phyloP scores from a whole-genome alignment of 805 yeast species.

The Teunomyces barrocoloradensis region DNA sequence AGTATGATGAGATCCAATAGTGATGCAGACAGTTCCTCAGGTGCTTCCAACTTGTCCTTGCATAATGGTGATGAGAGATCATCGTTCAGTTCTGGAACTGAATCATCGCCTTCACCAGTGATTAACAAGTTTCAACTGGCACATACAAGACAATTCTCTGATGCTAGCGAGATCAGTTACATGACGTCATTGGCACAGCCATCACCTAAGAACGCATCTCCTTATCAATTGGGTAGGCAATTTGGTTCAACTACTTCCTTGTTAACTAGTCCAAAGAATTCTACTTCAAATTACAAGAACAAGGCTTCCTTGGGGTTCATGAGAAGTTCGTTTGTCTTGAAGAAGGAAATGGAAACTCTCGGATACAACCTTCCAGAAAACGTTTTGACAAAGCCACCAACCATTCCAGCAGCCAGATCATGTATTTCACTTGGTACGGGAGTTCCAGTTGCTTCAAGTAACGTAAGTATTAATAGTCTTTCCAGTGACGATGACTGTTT shows the following conservation, averaged over 20 bases:
- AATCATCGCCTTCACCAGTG: constrained; percentile 17
- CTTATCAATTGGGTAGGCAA: constrained; percentile 8
- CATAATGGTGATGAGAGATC: constrained; percentile 38
- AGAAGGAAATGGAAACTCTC: constrained; percentile 36
- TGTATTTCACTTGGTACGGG: background rate
- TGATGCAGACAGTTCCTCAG: constrained; percentile 24
- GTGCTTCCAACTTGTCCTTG: constrained; percentile 37
- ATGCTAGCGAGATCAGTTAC: constrained; percentile 15
- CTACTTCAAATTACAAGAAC: background rate
- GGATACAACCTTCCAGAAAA: constrained; percentile 34
- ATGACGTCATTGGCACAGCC: constrained; percentile 17
- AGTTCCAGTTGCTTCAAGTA: constrained; percentile 4
- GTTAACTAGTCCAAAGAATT: constrained; percentile 4
- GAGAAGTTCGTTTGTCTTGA: constrained; percentile 42
- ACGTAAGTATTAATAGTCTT: constrained; percentile 2
- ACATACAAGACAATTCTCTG: constrained; percentile 7
- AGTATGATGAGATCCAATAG: constrained; percentile 14
- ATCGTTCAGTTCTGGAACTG: constrained; percentile 34
- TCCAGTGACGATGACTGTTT: constrained; percentile 21
- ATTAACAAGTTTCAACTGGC: constrained; percentile 15
- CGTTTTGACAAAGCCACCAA: constrained; percentile 20
- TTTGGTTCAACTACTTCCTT: constrained; percentile 13
- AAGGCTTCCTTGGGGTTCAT: constrained; percentile 43
- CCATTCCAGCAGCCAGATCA: constrained; percentile 17
- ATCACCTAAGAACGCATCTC: constrained; percentile 6